Evolutionary conservation across 371 early-diverging fungal species (phyloP).

Genomic region (Haplosporangium sp.): DNA sequence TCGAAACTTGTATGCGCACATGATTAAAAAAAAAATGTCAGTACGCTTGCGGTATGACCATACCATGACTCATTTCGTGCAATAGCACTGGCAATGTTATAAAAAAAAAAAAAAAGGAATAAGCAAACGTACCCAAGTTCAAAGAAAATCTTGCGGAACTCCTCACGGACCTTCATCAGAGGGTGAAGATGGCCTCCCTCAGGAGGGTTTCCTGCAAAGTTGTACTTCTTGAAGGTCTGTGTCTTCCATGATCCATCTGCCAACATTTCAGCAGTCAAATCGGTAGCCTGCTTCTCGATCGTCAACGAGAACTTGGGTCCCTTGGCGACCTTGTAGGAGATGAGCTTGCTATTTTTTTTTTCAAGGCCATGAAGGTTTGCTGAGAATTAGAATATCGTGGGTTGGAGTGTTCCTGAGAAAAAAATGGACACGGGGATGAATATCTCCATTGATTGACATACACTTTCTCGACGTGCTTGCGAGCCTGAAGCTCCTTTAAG

Average conservation of each 20-base stretch:
- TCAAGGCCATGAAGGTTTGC: background rate
- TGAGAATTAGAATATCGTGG: background rate
- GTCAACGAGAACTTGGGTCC: constrained; percentile 89
- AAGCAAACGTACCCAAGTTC: constrained; percentile 86
- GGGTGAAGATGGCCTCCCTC: constrained; percentile 97
- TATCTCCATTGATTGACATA: constrained; percentile 34
- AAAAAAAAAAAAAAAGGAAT: background rate
- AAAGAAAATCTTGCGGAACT: constrained; percentile 99
- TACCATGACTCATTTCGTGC: background rate
- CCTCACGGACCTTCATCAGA: constrained; percentile 98
- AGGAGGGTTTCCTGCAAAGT: constrained; percentile 94
- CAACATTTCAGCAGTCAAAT: constrained; percentile 97
- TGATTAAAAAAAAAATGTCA: background rate
- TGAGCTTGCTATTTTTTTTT: constrained; percentile 71
- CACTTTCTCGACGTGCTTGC: constrained; percentile 86
- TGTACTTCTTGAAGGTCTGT: constrained; percentile 97
- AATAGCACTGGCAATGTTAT: background rate
- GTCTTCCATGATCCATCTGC: constrained; percentile 92
- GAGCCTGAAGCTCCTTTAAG: constrained; percentile 87
- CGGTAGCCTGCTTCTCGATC: constrained; percentile 91
- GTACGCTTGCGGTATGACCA: background rate
- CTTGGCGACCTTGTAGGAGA: constrained; percentile 89
- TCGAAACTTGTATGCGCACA: constrained; percentile 75
- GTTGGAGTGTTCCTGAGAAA: too few species aligned
- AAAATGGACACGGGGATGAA: background rate